Conservation (phyloP, 1,284 basidiomycete species). For the Malassezia furfur region DNA sequence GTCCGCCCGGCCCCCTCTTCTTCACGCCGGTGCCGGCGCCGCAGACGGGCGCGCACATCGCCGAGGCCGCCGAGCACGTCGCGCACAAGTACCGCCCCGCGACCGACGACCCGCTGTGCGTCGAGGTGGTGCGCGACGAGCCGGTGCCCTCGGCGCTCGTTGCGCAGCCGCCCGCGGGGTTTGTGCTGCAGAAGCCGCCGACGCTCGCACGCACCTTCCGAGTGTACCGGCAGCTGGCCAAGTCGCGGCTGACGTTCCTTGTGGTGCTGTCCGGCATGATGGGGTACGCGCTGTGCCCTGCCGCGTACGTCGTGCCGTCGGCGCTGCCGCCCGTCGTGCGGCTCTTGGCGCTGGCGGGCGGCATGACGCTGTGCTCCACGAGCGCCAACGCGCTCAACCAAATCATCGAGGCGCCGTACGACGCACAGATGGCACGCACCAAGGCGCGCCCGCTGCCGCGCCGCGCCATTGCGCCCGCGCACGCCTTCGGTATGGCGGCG, state of each 20-base stretch:
- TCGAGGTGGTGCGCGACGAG: slow-evolving; percentile 3
- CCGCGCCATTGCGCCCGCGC: slow-evolving; percentile 68
- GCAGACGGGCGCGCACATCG: neutral
- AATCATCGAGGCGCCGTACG: slow-evolving; percentile 84
- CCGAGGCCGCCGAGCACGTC: neutral
- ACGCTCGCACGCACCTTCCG: slow-evolving; percentile 5
- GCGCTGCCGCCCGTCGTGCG: slow-evolving; percentile 28
- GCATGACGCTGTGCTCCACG: slow-evolving; percentile 81
- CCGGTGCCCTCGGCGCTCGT: neutral
- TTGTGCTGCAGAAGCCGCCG: neutral
- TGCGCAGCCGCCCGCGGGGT: slow-evolving; percentile 7
- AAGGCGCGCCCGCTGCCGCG: slow-evolving; percentile 79
- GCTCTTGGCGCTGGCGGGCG: slow-evolving; percentile 74
- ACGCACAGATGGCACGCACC: slow-evolving; percentile 92
- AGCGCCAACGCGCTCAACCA: slow-evolving; percentile 94
- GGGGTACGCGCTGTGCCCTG: slow-evolving; percentile 72
- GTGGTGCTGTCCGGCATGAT: slow-evolving; percentile 85
- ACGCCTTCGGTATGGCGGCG: slow-evolving; percentile 71
- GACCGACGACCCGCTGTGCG: slow-evolving; percentile 10
- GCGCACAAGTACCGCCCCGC: slow-evolving; percentile 9
- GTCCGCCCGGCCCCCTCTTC: neutral
- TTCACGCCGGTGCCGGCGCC: neutral
- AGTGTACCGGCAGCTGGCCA: slow-evolving; percentile 71
- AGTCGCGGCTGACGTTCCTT: slow-evolving; percentile 75
- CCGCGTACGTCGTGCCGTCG: slow-evolving; percentile 23